Percentiles rank a stretch among this genome's conserved stretches.
phyloP scores from a whole-genome alignment of 78 protist species.

The Anaeramoeba flamelloides region DNA sequence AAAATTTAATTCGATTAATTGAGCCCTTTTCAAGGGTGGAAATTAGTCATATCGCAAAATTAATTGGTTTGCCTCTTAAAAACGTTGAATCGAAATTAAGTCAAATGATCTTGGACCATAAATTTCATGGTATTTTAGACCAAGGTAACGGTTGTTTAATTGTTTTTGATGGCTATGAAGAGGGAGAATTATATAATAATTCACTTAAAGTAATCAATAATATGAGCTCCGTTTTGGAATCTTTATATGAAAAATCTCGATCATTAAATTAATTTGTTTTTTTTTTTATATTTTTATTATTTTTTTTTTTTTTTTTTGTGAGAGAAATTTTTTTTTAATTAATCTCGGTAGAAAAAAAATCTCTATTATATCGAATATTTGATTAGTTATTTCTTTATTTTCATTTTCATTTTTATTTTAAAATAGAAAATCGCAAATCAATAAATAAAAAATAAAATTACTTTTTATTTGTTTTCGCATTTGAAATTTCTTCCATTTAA shows the following conservation, averaged over 20 bases:
- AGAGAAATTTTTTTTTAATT: too few species aligned
- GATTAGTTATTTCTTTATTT: too few species aligned
- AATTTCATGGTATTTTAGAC: conserved; percentile 80
- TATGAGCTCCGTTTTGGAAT: conserved; percentile 23
- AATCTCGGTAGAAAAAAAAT: too few species aligned
- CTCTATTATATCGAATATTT: too few species aligned
- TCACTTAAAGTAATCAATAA: conserved; percentile 51
- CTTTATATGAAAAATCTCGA: conserved; percentile 13
- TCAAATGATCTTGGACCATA: conserved; percentile 84
- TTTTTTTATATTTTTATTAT: too few species aligned
- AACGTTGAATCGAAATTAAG: conserved; percentile 59
- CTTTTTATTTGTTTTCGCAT: too few species aligned
- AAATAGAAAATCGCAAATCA: too few species aligned
- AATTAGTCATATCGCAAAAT: conserved; percentile 54
- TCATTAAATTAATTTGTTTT: too few species aligned
- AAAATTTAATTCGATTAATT: conserved; percentile 62
- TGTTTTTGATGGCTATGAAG: conserved; percentile 45
- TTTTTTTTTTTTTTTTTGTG: too few species aligned
- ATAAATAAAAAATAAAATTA: too few species aligned
- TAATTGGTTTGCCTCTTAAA: conserved; percentile 46
- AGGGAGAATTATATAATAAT: conserved; percentile 25
- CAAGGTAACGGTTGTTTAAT: conserved; percentile 78
- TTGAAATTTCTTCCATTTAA: too few species aligned
- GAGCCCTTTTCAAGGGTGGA: conserved; percentile 85
- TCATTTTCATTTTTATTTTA: too few species aligned